A percentile compares a stretch with the other conserved stretches of the same genome.
These are phyloP conservation scores for Tylopilus sp. DNA, from an alignment of 768 basidiomycete genomes.

Conservation along the genomic window DNA sequence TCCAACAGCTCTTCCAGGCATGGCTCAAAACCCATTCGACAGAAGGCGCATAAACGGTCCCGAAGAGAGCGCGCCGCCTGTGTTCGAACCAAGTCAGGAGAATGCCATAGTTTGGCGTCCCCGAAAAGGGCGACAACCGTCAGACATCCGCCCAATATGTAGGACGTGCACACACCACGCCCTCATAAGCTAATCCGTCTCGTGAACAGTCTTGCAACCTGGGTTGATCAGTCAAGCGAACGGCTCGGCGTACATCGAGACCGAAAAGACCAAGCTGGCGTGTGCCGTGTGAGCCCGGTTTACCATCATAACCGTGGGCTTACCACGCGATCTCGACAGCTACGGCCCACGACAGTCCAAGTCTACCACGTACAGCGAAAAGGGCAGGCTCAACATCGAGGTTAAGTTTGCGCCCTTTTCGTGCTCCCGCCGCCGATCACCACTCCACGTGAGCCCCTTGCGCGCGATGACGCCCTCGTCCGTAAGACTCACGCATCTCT, in stretches of 20 bases:
- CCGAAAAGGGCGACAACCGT: slow-evolving; percentile 49
- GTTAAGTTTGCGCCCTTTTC: slow-evolving; percentile 97
- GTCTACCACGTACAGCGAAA: slow-evolving; percentile 77
- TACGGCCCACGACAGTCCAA: slow-evolving; percentile 87
- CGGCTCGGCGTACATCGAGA: slow-evolving; percentile 96
- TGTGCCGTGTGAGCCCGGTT: slow-evolving; percentile 80
- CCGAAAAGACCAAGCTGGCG: slow-evolving; percentile 86
- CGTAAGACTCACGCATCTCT: slow-evolving; percentile 3
- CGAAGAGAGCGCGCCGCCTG: slow-evolving; percentile 71
- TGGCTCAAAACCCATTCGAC: slow-evolving; percentile 67
- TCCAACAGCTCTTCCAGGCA: slow-evolving; percentile 15
- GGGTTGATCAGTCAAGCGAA: slow-evolving; percentile 92
- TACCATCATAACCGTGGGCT: not conserved
- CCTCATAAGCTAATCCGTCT: slow-evolving; percentile 7
- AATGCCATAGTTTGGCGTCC: slow-evolving; percentile 17
- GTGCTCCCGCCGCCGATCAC: slow-evolving; percentile 69
- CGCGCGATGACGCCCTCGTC: not conserved
- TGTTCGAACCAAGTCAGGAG: slow-evolving; percentile 45
- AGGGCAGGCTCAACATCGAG: slow-evolving; percentile 88
- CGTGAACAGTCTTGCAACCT: slow-evolving; percentile 77
- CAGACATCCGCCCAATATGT: slow-evolving; percentile 88
- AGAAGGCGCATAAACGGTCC: slow-evolving; percentile 89
- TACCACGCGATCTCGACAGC: slow-evolving; percentile 35
- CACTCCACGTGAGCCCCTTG: slow-evolving; percentile 69
- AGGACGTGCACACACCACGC: slow-evolving; percentile 23